Percentiles rank a stretch among this genome's conserved stretches.
phyloP scores from a whole-genome alignment of 1,139 yeast genomes.

The Scheffersomyces cryptocercus region DNA sequence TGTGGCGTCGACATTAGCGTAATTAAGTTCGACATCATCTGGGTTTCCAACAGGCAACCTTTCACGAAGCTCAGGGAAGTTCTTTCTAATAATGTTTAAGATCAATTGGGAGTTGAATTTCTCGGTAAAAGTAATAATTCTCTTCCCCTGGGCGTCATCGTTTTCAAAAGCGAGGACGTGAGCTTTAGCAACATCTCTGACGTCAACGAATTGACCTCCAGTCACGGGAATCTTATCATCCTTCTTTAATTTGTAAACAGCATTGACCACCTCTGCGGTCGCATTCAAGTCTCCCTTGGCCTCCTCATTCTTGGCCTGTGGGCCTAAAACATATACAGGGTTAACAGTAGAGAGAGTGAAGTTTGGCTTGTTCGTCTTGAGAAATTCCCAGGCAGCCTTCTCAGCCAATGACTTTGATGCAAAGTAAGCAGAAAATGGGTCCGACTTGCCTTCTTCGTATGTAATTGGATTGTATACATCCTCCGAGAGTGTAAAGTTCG shows the following conservation, averaged over 20 bases:
- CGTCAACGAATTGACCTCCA: conserved; percentile 34
- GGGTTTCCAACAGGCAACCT: conserved; percentile 20
- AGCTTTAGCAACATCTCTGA: conserved; percentile 43
- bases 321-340: conserved; percentile 20
- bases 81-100: conserved; percentile 28
- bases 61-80: conserved; percentile 15
- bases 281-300: conserved; percentile 17
- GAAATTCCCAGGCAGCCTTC: conserved; percentile 34
- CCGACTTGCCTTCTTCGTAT: conserved; percentile 38
- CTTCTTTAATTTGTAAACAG: conserved; percentile 18
- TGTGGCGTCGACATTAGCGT: conserved; percentile 14
- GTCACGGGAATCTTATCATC: conserved; percentile 13
- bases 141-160: conserved; percentile 29
- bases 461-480: conserved; percentile 38
- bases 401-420: conserved; percentile 44
- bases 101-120: conserved; percentile 37
- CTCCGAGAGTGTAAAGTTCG: conserved; percentile 11
- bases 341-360: conserved; percentile 45
- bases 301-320: conserved; percentile 18
- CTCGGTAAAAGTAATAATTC: conserved; percentile 39
- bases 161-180: conserved; percentile 40
- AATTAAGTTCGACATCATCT: conserved; percentile 20
- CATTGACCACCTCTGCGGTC: conserved; percentile 18
- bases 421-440: conserved; percentile 40
- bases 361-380: conserved; percentile 23